Conservation (phyloP, 257 asterid genomes). For the Voacanga thouarsii region DNA sequence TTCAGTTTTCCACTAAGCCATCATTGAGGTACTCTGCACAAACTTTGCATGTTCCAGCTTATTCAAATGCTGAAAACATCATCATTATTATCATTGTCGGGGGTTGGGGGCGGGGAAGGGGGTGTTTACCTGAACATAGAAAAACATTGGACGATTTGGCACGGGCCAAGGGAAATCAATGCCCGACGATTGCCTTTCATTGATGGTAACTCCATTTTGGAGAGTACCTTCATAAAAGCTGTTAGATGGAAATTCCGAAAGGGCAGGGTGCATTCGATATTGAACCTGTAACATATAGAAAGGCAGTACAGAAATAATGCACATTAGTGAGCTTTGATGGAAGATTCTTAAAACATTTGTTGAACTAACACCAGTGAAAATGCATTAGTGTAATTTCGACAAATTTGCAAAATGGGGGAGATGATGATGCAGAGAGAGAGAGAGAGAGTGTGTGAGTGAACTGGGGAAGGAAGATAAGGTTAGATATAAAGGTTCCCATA, state of each 20-base stretch:
- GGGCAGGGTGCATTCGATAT: constrained; percentile 98
- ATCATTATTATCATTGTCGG: too few relatives aligned
- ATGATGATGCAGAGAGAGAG: background rate
- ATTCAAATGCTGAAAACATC: background rate
- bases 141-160: constrained; percentile 97
- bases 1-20: background rate
- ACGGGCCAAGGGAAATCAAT: constrained; percentile 99
- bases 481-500: background rate
- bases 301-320: constrained; percentile 8
- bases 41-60: background rate
- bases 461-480: background rate
- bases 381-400: background rate
- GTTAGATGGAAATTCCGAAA: constrained; percentile 94
- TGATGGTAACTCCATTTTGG: constrained; percentile 94
- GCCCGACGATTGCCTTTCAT: constrained; percentile 93
- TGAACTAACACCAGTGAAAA: background rate
- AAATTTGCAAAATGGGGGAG: background rate
- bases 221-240: constrained; percentile 98
- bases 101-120: too few relatives aligned
- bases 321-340: background rate
- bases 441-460: background rate
- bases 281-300: constrained; percentile 64
- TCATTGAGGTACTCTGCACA: background rate
- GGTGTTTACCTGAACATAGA: constrained; percentile 82
- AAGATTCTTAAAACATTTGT: background rate